Evolutionary conservation across 805 yeast species (phyloP), one percentile per base, ranked within the genome.

Genomic region (Yarrowia divulgata): DNA sequence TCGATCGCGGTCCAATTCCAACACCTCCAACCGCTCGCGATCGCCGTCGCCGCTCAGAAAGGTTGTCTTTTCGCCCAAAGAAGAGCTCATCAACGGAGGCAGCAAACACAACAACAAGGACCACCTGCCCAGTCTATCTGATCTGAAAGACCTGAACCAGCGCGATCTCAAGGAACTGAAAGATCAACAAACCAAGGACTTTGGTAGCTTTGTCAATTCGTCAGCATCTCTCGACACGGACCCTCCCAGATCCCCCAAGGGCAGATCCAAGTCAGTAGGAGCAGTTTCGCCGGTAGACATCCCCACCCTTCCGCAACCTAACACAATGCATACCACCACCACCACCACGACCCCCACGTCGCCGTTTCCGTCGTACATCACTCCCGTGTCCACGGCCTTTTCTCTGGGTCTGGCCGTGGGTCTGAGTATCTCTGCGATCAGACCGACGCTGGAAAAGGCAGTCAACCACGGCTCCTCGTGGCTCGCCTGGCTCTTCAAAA

Each of bases 31-130:
- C 34, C 52, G 66, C 19, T 60, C 66, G 1, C 39, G 66, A 1
- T 60, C 66, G 18, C 66, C 66, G 29, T 60, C 66, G 3, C 66
- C 66, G 34, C 42, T 60, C 8, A 16, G 66, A 6, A 60, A 60
- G 19, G 66, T 60, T 9, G 66, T 60, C 9, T 60, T 60, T 34
- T 60, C 66, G 4, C 66, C 66, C 32, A 43, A 60, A 14, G 42
- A 60, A 32, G 66, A 60, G 35, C 19, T 19, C 52, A 60, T 43
- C 9, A n/a, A 23, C 35, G 45, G 39, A 3, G 10, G 19, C 46
- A 16, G 19, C 46, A 16, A 42, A 14, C 8, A 13, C n/a, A 37
- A 14, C n/a, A 37, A 14, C 39, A 55, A 37, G 10, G 60, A 54
- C 10, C 6, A 12, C 18, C 48, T 42, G 23, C 64, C 50, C n/a